Evolutionary conservation across 306 rosid species (phyloP), one percentile per base, ranked within the genome.

Genomic region (Medicago truncatula): DNA sequence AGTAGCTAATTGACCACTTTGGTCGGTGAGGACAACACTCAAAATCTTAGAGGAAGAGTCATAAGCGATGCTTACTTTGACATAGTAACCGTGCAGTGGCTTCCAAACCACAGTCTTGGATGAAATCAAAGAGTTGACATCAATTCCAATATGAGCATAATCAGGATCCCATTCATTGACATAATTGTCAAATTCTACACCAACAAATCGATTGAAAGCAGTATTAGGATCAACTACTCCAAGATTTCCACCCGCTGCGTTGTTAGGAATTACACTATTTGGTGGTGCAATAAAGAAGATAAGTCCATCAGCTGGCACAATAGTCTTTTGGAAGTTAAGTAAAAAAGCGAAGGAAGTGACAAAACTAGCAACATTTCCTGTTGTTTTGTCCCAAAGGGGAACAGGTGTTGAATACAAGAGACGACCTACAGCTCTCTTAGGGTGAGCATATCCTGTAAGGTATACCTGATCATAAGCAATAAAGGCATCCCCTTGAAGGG

Each of bases 271-370:
- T 0, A 0, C 1, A 4, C 6, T 13, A 4, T 13, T 13, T 13
- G 16, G 0, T 47, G 53, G 53, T 13, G 17, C 16, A 47, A 47
- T 16, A 13, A 47, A 13, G 53, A 47, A 47, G 7, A 14, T 13
- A 13, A 47, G 0, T 47, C 53, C 53, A 47, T 47, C 53, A 12
- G 53, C 53, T 5, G 53, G 53, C 1, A 4, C 3, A 1, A 0
- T 0, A 47, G n/a, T n/a, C 2, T 0, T 1, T 13, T 7, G 1
- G 10, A 2, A 0, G 2, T 2, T 0, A 6, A 4, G 4, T 1
- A 47, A 13, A 13, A 16, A 13, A 15, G 1, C 2, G 23, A 47
- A 47, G 16, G 53, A 13, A 4, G 53, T 47, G 17, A 47, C 1
- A 47, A 47, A 47, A 15, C 53, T 47, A 13, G 53, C 53, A 14